Base-by-base conservation (phyloP, 805 yeast species). In the Ogataea polymorpha region DNA sequence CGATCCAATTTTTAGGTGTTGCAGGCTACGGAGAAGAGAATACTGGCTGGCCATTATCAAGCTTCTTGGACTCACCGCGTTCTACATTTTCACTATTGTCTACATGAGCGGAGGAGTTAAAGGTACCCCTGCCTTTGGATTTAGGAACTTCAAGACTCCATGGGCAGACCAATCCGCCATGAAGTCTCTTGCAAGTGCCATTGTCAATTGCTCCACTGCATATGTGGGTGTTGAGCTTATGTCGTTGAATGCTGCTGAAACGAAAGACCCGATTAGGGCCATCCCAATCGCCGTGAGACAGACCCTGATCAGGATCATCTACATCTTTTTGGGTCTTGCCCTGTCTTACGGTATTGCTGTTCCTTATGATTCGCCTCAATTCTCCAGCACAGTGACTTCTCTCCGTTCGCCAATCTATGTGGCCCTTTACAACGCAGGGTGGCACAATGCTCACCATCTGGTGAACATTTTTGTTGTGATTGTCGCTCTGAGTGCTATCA, bases 171-270 rank as follows among this genome's bases (percentile, higher is more conserved):
- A 86, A 31, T 71, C 77, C 4, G 30, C 42, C 5, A 21, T 39
- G 10, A 28, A 33, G 16, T 32, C 37, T 7, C 34, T 39, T 39
- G 79, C 77, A 10, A 49, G 44, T 21, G 48, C 53, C 4, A 50
- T 56, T 33, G 54, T 46, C 95, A 95, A 8, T 68, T 83, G 25
- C 87, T 82, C 60, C 0, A 93, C 96, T 2, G 96, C 88, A 61
- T 84, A 85, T 53, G 76, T 88, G 24, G 74, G 91, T 2, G 81
- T 85, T 84, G 62, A 58, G 37, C 44, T 54, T 42, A 43, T 55
- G 24, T 53, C 82, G n/a, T 62, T 80, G 25, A 71, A 79, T 29
- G 84, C 85, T 0, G 78, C 80, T 24, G 86, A 79, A 51, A 66
- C 81, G 3, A 71, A 73, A 50, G 77, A 80, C 50, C 86, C 86